Base-by-base conservation (phyloP, 2,329 filamentous ascomycete species). In the Leptographium lundbergii region DNA sequence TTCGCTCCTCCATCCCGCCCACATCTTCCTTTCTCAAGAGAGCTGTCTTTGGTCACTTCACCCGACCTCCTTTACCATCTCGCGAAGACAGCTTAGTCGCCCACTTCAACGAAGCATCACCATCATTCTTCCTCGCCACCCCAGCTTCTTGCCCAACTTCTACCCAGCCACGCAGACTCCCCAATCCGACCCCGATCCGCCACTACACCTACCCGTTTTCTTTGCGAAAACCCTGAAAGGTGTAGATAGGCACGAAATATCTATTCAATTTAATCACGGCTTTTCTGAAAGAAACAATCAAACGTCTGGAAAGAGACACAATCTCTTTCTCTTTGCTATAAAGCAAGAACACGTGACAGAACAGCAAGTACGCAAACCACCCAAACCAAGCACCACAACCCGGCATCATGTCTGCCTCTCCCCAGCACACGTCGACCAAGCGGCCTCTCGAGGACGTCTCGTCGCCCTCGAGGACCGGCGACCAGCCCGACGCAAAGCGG, bases 361-460 rank as follows among this genome's bases (percentile, higher is more conserved):
- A 36, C 45, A 54, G 36, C 17, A 24, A 48, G 27, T 34, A 24
- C 47, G 36, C 22, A 32, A 59, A 29, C 42, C 53, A 13, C 10
- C 3, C 39, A 70, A 69, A 68, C 53, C 63, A 67, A 66, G 66
- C 69, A 69, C 60, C 69, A 69, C 60, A 71, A 68, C 68, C 71
- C 70, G 68, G 2, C 25, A 22, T 45, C 54, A 91, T 91, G 88
- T 91, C 88, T 75, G 81, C 86, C 63, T 90, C 82, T 65, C 83
- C 82, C 34, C 82, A 56, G 63, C 78, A 79, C 61, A 84, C 89
- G 69, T 86, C 84, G 67, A 78, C 82, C 63, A 99, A 99, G 82
- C 91, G 94, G 69, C 94, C 94, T 62, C 84, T 99, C 65, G 94
- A 99, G 79, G 94, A 97, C 70, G 88, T 92, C 13, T 97, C 94